Evolutionary conservation across 805 yeast species (phyloP).

Genomic region (Hanseniaspora meyeri): DNA sequence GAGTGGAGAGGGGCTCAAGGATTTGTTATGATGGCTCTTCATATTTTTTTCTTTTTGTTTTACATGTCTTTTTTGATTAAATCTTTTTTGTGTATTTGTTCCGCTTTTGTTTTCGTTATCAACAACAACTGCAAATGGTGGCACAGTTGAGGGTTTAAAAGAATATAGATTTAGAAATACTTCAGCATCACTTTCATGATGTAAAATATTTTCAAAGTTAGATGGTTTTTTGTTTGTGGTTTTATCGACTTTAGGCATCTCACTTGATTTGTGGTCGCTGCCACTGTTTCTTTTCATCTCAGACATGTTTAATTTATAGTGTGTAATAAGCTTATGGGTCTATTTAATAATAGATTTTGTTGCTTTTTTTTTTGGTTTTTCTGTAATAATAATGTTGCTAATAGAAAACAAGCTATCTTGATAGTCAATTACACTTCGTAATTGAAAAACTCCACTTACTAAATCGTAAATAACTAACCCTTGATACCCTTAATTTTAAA

Average conservation of each 20-base stretch:
- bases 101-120: constrained; percentile 13
- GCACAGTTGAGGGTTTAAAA: constrained; percentile 36
- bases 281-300: not conserved
- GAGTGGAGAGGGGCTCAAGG: not conserved
- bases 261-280: too few species aligned
- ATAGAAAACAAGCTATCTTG: too few species aligned
- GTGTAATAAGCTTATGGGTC: not conserved
- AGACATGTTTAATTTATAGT: not conserved
- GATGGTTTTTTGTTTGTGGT: not conserved
- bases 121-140: constrained; percentile 54
- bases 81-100: constrained; percentile 8
- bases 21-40: not conserved
- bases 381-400: too few species aligned
- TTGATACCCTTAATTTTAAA: too few species aligned
- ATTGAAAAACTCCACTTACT: too few species aligned
- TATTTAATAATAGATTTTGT: not conserved
- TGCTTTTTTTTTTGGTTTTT: not conserved
- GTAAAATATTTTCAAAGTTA: not conserved
- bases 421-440: too few species aligned
- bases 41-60: not conserved
- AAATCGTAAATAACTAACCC: too few species aligned
- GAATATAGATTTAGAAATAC: constrained; percentile 25
- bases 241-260: not conserved
- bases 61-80: constrained; percentile 4
- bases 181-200: not conserved